Base-by-base conservation (phyloP, 2,329 filamentous ascomycete genomes). In the Hypoxylon sp. region DNA sequence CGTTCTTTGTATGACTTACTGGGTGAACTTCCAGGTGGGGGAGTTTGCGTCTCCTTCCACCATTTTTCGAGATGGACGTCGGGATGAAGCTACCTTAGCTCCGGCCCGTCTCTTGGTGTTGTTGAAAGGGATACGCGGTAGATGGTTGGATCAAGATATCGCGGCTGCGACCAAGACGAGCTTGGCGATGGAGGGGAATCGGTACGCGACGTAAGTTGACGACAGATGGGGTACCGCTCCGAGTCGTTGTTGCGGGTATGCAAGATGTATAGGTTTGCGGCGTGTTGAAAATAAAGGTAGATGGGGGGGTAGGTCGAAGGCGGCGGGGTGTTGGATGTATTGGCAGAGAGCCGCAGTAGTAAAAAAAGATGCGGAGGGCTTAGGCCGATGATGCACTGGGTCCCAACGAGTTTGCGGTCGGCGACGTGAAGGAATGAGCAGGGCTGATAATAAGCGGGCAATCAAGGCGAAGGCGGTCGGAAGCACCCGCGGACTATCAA, bases 11-110 rank as follows among this genome's bases (percentile, higher is more conserved):
- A 55, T 27, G 44, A 46, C 91, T 76, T 89, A 96, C 92, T 97
- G 93, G 75, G 93, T 97, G 79, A 97, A 97, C 83, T 97, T 97
- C 93, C 93, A 97, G 78, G 92, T 97, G 72, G 92, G 92, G 78
- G 90, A 88, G 82, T 86, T 91, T 78, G 89, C 83, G 79, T 96
- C 91, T 80, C 88, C 89, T 84, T 97, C 92, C 81, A 94, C 92
- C 92, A 97, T 97, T 80, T 88, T 93, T n/a, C 48, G 77, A 71
- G 54, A 52, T 54, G 49, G 46, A 30, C 42, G 35, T 38, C 32
- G 53, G 60, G 56, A 41, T 54, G 57, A 60, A 61, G 59, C 60
- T 61, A 47, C 48, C 49, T 55, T 38, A 56, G 57, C 54, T 56
- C 45, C 56, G 48, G 37, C 57, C 57, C 51, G 50, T 48, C 32